These are phyloP conservation scores for Mortierella sp. DNA, from an alignment of 371 early-diverging fungal species.

Conservation along the genomic window DNA sequence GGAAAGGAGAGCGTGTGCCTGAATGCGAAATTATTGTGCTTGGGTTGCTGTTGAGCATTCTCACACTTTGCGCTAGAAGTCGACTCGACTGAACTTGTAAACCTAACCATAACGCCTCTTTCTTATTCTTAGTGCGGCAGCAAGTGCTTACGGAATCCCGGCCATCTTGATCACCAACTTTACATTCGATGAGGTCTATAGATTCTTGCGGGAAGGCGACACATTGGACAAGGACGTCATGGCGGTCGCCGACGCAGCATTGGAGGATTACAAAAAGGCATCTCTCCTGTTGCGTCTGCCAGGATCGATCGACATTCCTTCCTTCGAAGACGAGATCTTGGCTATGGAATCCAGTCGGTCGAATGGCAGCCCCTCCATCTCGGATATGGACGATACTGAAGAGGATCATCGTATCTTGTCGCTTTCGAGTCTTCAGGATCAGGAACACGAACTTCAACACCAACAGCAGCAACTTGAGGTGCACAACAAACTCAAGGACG, in stretches of 20 bases:
- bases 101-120: background rate
- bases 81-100: background rate
- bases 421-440: conserved; percentile 12
- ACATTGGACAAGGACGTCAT: conserved; percentile 66
- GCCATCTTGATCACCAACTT: conserved; percentile 82
- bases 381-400: conserved; percentile 33
- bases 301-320: conserved; percentile 75
- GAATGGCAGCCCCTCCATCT: conserved; percentile 22
- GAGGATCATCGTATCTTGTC: conserved; percentile 17
- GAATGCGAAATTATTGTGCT: background rate
- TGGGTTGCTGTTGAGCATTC: conserved; percentile 3
- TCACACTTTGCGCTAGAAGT: background rate
- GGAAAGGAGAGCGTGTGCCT: background rate
- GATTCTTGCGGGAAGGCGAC: conserved; percentile 71
- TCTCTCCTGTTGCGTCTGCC: conserved; percentile 75
- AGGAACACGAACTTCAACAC: background rate
- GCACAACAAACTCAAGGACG: background rate
- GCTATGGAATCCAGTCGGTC: conserved; percentile 10
- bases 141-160: conserved; percentile 72
- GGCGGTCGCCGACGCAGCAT: conserved; percentile 63
- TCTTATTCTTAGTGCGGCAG: conserved; percentile 64
- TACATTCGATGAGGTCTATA: conserved; percentile 84
- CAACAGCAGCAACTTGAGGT: background rate
- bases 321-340: conserved; percentile 64
- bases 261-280: conserved; percentile 71